A percentile compares a stretch with the other conserved stretches of the same genome.
These are phyloP conservation scores for Solanum megistacrolobum DNA, from an alignment of 257 asterid genomes.

Conservation along the genomic window DNA sequence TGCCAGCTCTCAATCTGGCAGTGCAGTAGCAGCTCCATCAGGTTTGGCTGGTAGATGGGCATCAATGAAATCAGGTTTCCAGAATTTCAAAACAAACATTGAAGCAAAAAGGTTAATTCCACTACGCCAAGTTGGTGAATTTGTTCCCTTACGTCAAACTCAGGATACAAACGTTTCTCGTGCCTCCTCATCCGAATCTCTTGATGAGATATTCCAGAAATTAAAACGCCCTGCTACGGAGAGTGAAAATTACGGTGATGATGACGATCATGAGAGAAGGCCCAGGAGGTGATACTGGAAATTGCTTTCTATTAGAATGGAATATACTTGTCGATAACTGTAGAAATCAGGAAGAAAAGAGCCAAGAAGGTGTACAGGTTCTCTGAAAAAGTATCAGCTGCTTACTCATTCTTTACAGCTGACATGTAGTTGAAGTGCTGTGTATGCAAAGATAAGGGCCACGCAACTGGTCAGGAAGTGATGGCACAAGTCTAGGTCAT, in stretches of 20 bases:
- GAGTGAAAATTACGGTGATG: constrained; percentile 18
- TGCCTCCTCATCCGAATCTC: constrained; percentile 63
- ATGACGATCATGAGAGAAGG: constrained; percentile 31
- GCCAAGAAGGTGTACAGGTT: constrained; percentile 26
- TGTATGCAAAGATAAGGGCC: background rate
- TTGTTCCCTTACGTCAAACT: constrained; percentile 54
- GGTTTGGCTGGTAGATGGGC: constrained; percentile 92
- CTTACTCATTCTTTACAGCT: background rate
- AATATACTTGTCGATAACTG: constrained; percentile 5
- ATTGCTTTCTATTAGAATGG: background rate
- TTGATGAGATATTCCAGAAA: constrained; percentile 84
- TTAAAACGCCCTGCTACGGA: constrained; percentile 50
- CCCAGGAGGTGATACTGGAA: constrained; percentile 19
- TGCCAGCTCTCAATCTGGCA: constrained; percentile 27
- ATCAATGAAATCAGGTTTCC: constrained; percentile 88
- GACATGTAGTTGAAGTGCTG: background rate
- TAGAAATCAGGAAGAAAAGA: constrained; percentile 20
- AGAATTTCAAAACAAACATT: constrained; percentile 52
- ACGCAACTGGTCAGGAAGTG: background rate
- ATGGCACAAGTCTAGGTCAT: background rate
- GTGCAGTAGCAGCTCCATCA: constrained; percentile 18
- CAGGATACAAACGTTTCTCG: constrained; percentile 42
- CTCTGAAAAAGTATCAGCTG: background rate
- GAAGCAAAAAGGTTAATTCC: constrained; percentile 76
- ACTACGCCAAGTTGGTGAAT: constrained; percentile 37